phyloP scores from a whole-genome alignment of 176 grass and related monocot species.

The Oryza punctata region DNA sequence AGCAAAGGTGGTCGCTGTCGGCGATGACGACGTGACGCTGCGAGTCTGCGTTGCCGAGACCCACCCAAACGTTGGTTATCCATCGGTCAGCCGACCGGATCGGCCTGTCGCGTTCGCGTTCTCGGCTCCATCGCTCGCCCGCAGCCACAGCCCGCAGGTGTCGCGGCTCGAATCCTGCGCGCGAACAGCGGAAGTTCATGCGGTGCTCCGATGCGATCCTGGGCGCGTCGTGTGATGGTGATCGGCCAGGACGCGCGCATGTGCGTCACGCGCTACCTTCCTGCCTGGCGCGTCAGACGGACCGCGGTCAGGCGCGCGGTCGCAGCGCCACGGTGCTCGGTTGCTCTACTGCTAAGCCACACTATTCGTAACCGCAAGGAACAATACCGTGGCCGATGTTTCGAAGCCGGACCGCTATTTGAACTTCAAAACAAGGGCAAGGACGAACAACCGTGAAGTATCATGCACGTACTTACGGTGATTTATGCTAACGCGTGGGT shows the following conservation, averaged over 20 bases:
- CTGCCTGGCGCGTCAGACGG: neutral
- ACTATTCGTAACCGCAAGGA: no score
- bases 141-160: neutral
- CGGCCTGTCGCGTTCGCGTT: neutral
- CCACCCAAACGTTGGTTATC: neutral
- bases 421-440: neutral
- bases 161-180: conserved; percentile 15
- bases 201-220: neutral
- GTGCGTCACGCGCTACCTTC: neutral
- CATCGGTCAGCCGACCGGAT: neutral
- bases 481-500: no score
- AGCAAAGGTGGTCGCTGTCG: neutral
- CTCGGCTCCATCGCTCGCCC: no score
- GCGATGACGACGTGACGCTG: conserved; percentile 25
- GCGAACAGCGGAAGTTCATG: neutral
- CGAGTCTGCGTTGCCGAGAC: neutral
- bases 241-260: neutral
- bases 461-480: no score
- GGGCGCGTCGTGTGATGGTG: neutral
- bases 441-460: no score
- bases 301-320: neutral
- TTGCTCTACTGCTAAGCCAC: neutral
- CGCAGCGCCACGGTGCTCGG: neutral
- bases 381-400: neutral
- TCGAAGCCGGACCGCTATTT: neutral